A percentile compares a stretch with the other conserved stretches of the same genome.
Evolutionary conservation across 2,329 filamentous ascomycete species (phyloP).

Genomic region (Colletotrichum trifolii): DNA sequence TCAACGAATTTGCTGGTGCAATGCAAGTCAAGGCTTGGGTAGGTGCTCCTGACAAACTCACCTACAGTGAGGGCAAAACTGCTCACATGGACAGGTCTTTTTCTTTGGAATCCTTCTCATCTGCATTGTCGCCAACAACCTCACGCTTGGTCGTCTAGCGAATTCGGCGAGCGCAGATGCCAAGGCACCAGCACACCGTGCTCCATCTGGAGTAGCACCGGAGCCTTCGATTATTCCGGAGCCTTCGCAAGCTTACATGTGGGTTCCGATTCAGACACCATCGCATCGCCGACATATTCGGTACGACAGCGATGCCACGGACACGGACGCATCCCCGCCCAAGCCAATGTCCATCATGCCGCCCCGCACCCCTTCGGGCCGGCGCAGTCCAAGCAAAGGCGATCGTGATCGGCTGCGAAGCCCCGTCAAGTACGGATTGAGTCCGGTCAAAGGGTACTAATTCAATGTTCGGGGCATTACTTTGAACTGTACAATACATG

Average conservation of each 20-base stretch:
- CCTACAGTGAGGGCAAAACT: neutral
- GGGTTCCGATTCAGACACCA: slow-evolving; percentile 63
- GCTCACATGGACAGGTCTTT: slow-evolving; percentile 54
- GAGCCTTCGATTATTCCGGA: slow-evolving; percentile 42
- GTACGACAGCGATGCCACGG: slow-evolving; percentile 56
- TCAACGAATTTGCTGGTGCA: slow-evolving; percentile 92
- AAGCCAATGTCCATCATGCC: slow-evolving; percentile 53
- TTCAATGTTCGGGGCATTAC: neutral
- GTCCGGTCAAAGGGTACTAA: slow-evolving; percentile 50
- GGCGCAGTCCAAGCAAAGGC: slow-evolving; percentile 61
- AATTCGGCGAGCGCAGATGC: slow-evolving; percentile 42
- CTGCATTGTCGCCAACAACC: slow-evolving; percentile 62
- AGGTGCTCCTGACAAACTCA: slow-evolving; percentile 39
- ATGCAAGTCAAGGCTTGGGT: slow-evolving; percentile 84
- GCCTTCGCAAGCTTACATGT: slow-evolving; percentile 58
- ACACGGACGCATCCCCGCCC: slow-evolving; percentile 62
- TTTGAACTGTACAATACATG: neutral
- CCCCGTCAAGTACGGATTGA: slow-evolving; percentile 57
- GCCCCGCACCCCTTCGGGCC: slow-evolving; percentile 58
- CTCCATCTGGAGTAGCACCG: slow-evolving; percentile 34
- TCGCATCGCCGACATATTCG: slow-evolving; percentile 54
- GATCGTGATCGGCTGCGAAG: slow-evolving; percentile 62
- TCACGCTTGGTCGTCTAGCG: slow-evolving; percentile 53
- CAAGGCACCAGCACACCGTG: slow-evolving; percentile 42
- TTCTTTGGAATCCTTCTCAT: slow-evolving; percentile 61